Conservation (phyloP, 495 filamentous ascomycete genomes). For the Penicillium crystallinum region DNA sequence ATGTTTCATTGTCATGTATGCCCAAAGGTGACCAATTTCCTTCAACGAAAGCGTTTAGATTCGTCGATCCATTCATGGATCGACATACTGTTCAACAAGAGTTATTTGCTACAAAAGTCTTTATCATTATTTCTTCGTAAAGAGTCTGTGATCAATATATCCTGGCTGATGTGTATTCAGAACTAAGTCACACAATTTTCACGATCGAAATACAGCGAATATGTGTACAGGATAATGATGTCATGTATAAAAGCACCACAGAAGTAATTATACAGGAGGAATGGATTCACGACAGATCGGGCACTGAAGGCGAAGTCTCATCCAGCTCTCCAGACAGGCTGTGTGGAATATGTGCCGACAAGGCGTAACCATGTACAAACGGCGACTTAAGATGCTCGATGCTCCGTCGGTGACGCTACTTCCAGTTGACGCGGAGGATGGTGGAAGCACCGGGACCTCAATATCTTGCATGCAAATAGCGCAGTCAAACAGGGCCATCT, state of each 20-base stretch:
- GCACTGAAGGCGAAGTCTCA: slow-evolving; percentile 86
- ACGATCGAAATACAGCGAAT: background rate
- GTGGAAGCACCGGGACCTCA: slow-evolving; percentile 74
- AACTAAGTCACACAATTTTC: background rate
- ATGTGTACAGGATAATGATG: slow-evolving; percentile 5
- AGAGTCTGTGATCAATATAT: background rate
- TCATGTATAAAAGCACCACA: slow-evolving; percentile 3
- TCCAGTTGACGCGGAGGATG: slow-evolving; percentile 42
- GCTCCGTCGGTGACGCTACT: slow-evolving; percentile 54
- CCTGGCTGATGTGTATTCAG: background rate
- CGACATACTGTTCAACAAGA: slow-evolving; percentile 21
- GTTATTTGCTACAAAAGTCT: background rate
- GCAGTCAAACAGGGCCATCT: slow-evolving; percentile 73
- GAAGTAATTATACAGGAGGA: slow-evolving; percentile 61
- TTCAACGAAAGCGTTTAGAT: slow-evolving; percentile 26
- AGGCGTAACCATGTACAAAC: slow-evolving; percentile 93
- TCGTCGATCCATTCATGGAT: slow-evolving; percentile 12
- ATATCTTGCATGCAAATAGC: slow-evolving; percentile 91
- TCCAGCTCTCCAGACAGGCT: slow-evolving; percentile 91
- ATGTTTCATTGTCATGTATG: slow-evolving; percentile 18
- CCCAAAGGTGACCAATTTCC: slow-evolving; percentile 13
- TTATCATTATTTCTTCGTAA: background rate
- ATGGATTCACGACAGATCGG: slow-evolving; percentile 91
- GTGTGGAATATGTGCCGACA: slow-evolving; percentile 96
- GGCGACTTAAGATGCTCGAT: slow-evolving; percentile 65